Base-by-base conservation (phyloP, 306 rosid genomes). In the Ormosia emarginata region DNA sequence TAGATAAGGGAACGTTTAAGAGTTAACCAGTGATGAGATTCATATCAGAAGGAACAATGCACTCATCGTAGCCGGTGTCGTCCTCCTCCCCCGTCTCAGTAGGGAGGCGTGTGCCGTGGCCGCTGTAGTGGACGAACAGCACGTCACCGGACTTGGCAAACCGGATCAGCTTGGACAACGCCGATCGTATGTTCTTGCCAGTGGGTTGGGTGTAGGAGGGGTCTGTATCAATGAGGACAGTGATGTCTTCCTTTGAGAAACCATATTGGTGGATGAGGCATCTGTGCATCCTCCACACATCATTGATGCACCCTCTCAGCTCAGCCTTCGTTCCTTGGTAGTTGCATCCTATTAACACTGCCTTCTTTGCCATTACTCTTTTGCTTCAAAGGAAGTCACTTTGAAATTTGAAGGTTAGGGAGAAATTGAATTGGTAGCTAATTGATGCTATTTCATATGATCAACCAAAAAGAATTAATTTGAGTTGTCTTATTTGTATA, bases 101-200 rank as follows among this genome's bases (percentile, higher is more conserved):
- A 0, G 97, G 97, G 6, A 94, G 97, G 65, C 97, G 97, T 0
- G 97, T 90, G 41, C 97, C 97, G 40, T 92, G 97, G n/a, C 98
- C 97, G 6, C 94, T 88, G 73, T 89, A 92, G 77, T 89, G 97
- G 6, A 92, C 86, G 15, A 92, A 88, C 41, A 92, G 83, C 10
- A 76, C 9, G 5, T 92, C 97, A 0, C 89, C 91, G 0, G 90
- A 72, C 12, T 81, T 41, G 1, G 91, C 88, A 3, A 89, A 85
- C 41, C 78, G 79, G 71, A 90, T 72, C 30, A 92, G 87, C 47
- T 1, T 49, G 55, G 86, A 32, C 12, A 92, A 77, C 1, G 91
- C 92, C 33, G 55, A 39, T 34, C 94, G 85, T 52, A 90, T 87
- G 83, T 90, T 92, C 82, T 77, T 87, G 10, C 94, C 94, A 2